These are phyloP conservation scores for Phytophthora boehmeriae DNA, from an alignment of 352 stramenopile genomes.

Conservation along the genomic window DNA sequence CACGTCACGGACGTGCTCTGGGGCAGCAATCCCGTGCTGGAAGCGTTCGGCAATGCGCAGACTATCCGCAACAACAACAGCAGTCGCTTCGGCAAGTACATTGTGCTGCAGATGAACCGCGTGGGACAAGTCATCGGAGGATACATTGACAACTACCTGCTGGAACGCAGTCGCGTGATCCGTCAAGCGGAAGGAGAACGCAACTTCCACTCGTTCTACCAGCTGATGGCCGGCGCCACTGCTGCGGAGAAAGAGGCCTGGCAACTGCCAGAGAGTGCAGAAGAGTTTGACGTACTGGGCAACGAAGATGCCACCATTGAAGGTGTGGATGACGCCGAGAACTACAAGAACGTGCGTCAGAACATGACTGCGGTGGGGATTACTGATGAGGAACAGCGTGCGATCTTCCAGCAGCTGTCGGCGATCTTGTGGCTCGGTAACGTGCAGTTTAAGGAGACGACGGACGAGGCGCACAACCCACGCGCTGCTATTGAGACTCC, in stretches of 20 bases:
- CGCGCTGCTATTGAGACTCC: constrained; percentile 65
- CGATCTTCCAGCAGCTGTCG: constrained; percentile 80
- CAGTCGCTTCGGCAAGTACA: constrained; percentile 89
- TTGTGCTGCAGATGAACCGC: constrained; percentile 86
- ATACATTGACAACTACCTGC: constrained; percentile 90
- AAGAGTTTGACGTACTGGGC: constrained; percentile 73
- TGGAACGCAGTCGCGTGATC: constrained; percentile 93
- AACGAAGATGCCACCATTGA: constrained; percentile 76
- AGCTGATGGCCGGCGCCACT: constrained; percentile 81
- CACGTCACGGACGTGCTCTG: constrained; percentile 80
- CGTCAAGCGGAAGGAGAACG: constrained; percentile 87
- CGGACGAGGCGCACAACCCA: constrained; percentile 79
- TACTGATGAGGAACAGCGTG: constrained; percentile 65
- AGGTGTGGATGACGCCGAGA: constrained; percentile 74
- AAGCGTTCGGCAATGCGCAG: constrained; percentile 87
- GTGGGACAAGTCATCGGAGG: constrained; percentile 81
- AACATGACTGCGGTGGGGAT: constrained; percentile 81
- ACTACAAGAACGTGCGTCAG: constrained; percentile 61
- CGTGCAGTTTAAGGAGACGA: constrained; percentile 78
- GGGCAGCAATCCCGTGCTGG: constrained; percentile 83
- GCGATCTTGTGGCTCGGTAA: constrained; percentile 88
- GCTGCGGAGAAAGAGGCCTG: constrained; percentile 55
- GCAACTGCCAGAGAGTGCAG: constrained; percentile 50
- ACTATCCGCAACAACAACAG: constrained; percentile 91
- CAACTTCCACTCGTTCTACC: constrained; percentile 96